Evolutionary conservation across 768 basidiomycete species (phyloP), one percentile per base, ranked within the genome.

Genomic region (Pleurotus pulmonarius): DNA sequence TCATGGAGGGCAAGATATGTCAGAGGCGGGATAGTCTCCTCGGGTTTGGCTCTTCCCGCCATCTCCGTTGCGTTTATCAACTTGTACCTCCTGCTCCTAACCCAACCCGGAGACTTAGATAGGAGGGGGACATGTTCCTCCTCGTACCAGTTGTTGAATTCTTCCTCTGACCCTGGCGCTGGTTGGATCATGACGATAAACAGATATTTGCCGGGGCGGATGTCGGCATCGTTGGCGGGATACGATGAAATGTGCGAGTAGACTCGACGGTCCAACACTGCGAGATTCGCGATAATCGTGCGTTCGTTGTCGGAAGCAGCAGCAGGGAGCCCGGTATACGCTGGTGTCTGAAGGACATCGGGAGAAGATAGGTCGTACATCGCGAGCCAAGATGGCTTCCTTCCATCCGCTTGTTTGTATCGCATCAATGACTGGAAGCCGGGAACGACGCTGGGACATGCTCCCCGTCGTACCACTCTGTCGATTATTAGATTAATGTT

Each of bases 91-190:
- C 70, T 60, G 12, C 61, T 64, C 40, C 70, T 60, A 22, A 63
- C 55, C 64, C 69, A 75, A 6, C 73, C 71, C 11, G 68, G 67
- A 2, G 67, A 55, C 54, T 65, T 65, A 25, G 67, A 46, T 6
- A 73, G 49, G 44, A 66, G 51, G 5, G 57, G 63, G 55, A 74
- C 63, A 46, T 74, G 71, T 44, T 73, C 72, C 38, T 69, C 70
- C n/a, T 72, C 63, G 58, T 74, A 74, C 71, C 71, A 73, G 38
- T 61, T 65, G 58, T 73, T 69, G 55, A 73, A 65, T 16, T 70
- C 73, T 0, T 63, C 67, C 12, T 68, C 70, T 3, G 47, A 49
- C 18, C 67, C 64, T 1, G 65, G 38, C 2, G 63, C 41, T 2
- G 61, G 60, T 16, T 62, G 56, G 43, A 65, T 61, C 40, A 64